Percentiles rank a stretch among this genome's conserved stretches.
Conservation (phyloP, 306 rosid species). For the Vigna reflexopilosa region DNA sequence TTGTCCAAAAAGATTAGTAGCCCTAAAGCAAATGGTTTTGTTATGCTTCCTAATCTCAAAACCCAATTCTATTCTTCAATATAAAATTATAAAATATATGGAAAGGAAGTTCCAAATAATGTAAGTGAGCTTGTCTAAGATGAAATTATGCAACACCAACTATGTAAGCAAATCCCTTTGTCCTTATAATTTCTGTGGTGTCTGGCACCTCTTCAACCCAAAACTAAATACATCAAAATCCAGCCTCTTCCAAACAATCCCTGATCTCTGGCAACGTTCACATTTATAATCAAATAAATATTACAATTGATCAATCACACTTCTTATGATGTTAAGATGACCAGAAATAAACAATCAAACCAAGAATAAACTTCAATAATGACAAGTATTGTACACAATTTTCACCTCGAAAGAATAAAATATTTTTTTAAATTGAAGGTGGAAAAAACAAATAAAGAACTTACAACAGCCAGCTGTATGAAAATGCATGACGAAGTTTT, state of each 20-base stretch:
- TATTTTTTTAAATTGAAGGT: constrained; percentile 18
- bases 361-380: not conserved
- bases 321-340: constrained; percentile 25
- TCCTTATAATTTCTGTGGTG: constrained; percentile 55
- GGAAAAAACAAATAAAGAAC: constrained; percentile 41
- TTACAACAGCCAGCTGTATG: constrained; percentile 94
- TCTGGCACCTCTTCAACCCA: constrained; percentile 84
- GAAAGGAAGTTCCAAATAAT: not conserved
- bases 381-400: constrained; percentile 13
- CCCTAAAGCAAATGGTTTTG: not conserved
- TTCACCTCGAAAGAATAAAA: not conserved
- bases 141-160: constrained; percentile 73
- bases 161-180: constrained; percentile 84
- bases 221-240: constrained; percentile 61
- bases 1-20: too few relatives aligned
- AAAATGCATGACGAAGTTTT: constrained; percentile 83
- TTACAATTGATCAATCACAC: constrained; percentile 2
- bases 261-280: too few relatives aligned
- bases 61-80: too few relatives aligned
- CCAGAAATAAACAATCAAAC: constrained; percentile 20
- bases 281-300: too few relatives aligned
- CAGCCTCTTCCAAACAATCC: too few relatives aligned
- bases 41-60: constrained; percentile 22
- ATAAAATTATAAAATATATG: too few relatives aligned
- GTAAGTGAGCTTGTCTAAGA: constrained; percentile 22